Evolutionary conservation across 139 green algal species (phyloP).

Genomic region (Pseudopediastrum boryanum): DNA sequence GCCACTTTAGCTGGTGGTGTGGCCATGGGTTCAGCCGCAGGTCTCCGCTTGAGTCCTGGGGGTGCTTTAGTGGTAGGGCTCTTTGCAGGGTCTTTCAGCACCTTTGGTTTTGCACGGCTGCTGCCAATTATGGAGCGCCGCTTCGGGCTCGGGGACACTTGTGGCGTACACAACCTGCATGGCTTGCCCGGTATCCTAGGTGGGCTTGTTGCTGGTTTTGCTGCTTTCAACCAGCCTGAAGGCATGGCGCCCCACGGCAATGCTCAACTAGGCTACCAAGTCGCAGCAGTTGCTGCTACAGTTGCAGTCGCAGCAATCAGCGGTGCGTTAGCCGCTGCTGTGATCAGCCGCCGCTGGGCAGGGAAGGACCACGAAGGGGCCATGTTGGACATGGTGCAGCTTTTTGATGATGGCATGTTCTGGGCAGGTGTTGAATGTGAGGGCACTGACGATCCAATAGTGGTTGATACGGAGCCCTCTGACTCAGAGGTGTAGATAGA

Average conservation of each 20-base stretch:
- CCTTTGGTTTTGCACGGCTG: slow-evolving; percentile 52
- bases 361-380: no score
- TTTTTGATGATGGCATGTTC: no score
- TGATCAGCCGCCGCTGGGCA: no score
- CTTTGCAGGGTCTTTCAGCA: slow-evolving; percentile 49
- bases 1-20: slow-evolving; percentile 67
- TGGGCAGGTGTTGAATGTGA: no score
- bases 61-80: slow-evolving; percentile 57
- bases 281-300: slow-evolving; percentile 26
- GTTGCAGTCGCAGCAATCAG: background rate
- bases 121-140: slow-evolving; percentile 51
- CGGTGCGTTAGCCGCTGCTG: background rate
- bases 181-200: slow-evolving; percentile 56
- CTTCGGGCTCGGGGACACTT: slow-evolving; percentile 69
- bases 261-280: slow-evolving; percentile 28
- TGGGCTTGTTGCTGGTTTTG: slow-evolving; percentile 43
- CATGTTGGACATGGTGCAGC: no score
- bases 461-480: no score
- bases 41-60: slow-evolving; percentile 42
- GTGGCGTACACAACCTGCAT: slow-evolving; percentile 76
- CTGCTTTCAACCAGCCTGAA: background rate
- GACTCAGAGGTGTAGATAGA: no score
- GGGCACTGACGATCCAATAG: no score
- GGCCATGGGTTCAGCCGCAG: slow-evolving; percentile 64
- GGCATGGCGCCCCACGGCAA: slow-evolving; percentile 32